Evolutionary conservation across 2,329 filamentous ascomycete species (phyloP).

Genomic region (Fusarium subglutinans): DNA sequence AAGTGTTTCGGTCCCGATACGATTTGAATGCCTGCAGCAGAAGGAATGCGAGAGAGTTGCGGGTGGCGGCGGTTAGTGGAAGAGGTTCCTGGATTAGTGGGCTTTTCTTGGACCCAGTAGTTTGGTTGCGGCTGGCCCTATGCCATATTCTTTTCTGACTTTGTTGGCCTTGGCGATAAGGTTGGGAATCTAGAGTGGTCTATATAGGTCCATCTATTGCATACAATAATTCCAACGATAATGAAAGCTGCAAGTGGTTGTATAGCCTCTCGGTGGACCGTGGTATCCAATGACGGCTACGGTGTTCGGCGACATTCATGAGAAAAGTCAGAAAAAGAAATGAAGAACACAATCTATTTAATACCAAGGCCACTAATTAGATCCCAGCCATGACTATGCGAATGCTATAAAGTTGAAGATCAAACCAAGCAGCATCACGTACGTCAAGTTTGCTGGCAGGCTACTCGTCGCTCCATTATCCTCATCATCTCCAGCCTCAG

Average conservation of each 20-base stretch:
- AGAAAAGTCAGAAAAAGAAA: rapidly evolving
- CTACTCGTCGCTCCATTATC: neutral
- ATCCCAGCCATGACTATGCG: neutral
- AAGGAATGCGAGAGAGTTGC: neutral
- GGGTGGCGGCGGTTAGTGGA: neutral
- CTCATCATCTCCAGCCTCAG: neutral
- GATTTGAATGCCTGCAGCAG: neutral
- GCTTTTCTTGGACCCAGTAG: neutral
- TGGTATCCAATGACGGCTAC: neutral
- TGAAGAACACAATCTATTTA: neutral
- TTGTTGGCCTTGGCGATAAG: neutral
- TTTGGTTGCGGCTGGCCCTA: neutral
- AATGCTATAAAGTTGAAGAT: no score
- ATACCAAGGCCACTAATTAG: no score
- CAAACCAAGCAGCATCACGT: no score
- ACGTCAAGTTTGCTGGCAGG: neutral
- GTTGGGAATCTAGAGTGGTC: neutral
- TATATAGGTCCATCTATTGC: no score
- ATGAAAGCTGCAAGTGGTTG: neutral
- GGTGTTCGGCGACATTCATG: rapidly evolving
- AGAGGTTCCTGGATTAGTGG: neutral
- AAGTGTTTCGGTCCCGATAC: neutral
- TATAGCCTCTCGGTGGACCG: neutral
- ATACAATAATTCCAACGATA: neutral
- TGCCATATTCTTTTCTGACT: no score